Conservation (phyloP, 495 filamentous ascomycete genomes). For the Massariosphaeria phaeospora region DNA sequence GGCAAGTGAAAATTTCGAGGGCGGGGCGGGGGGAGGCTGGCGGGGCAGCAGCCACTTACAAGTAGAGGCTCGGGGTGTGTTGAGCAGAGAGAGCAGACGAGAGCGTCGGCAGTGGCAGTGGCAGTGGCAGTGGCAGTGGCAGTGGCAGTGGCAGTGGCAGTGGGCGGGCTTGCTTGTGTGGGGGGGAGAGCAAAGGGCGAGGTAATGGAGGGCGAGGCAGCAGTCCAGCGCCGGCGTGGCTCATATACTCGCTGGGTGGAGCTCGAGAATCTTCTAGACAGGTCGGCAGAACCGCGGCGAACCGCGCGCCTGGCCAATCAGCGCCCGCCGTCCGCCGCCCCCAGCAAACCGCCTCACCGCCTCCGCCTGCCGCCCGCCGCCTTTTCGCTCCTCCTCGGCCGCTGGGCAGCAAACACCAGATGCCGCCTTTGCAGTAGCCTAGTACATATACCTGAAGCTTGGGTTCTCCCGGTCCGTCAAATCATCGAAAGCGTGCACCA, state of each 20-base stretch:
- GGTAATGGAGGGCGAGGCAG: neutral
- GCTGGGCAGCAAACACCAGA: too few relatives aligned
- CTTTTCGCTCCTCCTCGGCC: slow-evolving; percentile 3
- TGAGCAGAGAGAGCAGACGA: too few relatives aligned
- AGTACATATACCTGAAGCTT: slow-evolving; percentile 46
- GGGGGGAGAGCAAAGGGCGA: neutral
- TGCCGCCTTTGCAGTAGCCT: too few relatives aligned
- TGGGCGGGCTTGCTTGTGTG: neutral
- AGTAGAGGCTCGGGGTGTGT: too few relatives aligned
- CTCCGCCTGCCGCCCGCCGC: neutral
- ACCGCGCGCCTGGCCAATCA: slow-evolving; percentile 8
- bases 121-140: too few relatives aligned
- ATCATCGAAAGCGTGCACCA: slow-evolving; percentile 54
- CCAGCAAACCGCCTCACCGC: slow-evolving; percentile 6
- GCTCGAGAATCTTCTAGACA: slow-evolving; percentile 28
- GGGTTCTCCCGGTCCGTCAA: slow-evolving; percentile 60
- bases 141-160: too few relatives aligned
- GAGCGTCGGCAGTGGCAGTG: too few relatives aligned
- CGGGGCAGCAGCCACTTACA: too few relatives aligned
- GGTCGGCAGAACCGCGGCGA: slow-evolving; percentile 18
- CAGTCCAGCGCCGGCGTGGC: neutral
- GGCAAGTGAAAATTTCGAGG: too few relatives aligned
- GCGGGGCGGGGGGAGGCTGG: too few relatives aligned
- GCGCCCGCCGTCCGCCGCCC: neutral
- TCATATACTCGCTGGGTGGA: slow-evolving; percentile 14